These are phyloP conservation scores for Phytophthora fragariae DNA, from an alignment of 352 stramenopile species.

Conservation along the genomic window DNA sequence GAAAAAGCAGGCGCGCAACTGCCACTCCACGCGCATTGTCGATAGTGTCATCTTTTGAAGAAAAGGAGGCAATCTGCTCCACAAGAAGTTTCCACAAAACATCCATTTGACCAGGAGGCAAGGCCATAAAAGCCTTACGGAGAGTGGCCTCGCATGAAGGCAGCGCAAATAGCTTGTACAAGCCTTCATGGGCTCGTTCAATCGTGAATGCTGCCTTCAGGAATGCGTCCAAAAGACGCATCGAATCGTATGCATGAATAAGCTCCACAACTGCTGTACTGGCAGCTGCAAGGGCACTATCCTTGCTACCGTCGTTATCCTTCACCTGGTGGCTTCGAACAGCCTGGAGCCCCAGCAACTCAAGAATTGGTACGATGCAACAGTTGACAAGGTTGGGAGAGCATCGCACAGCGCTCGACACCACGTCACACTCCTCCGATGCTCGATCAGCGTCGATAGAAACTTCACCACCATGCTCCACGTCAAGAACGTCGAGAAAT, in stretches of 20 bases:
- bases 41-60: constrained; percentile 21
- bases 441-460: constrained; percentile 26
- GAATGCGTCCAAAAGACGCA: constrained; percentile 82
- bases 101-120: constrained; percentile 82
- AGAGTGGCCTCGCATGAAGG: constrained; percentile 53
- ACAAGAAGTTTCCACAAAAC: constrained; percentile 78
- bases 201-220: constrained; percentile 49
- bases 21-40: constrained; percentile 38
- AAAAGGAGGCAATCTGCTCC: constrained; percentile 51
- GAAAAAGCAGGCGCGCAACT: constrained; percentile 77
- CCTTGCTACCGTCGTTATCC: constrained; percentile 3
- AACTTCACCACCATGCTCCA: constrained; percentile 19
- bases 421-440: constrained; percentile 49
- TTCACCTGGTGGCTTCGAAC: constrained; percentile 10
- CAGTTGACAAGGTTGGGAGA: constrained; percentile 81
- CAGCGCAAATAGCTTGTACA: constrained; percentile 64
- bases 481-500: constrained; percentile 44
- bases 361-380: constrained; percentile 69
- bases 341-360: constrained; percentile 54
- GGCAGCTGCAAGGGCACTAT: constrained; percentile 15
- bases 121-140: constrained; percentile 73
- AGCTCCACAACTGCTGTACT: constrained; percentile 64
- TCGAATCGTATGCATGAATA: constrained; percentile 82
- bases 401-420: constrained; percentile 71
- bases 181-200: constrained; percentile 38